Evolutionary conservation across 148 eudicot genomes (phyloP).

Genomic region (Rhododendron vialii): DNA sequence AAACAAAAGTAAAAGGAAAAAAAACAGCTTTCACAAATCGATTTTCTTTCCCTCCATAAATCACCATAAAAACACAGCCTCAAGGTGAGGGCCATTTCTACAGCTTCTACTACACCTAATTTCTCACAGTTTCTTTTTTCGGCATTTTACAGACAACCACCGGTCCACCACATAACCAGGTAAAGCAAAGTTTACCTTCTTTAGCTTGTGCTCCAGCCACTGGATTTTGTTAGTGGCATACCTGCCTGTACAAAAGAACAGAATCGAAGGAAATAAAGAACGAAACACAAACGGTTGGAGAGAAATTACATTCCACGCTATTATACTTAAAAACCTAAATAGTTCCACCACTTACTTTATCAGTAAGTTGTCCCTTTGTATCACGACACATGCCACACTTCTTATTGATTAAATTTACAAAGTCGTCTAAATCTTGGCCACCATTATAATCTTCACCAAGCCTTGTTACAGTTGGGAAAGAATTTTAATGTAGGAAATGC

Average conservation of each 20-base stretch:
- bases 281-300: not conserved
- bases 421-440: slow-evolving; percentile 77
- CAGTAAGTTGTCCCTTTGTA: slow-evolving; percentile 67
- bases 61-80: not conserved
- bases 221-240: slow-evolving; percentile 68
- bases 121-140: not conserved
- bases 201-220: slow-evolving; percentile 78
- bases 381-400: slow-evolving; percentile 88
- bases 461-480: slow-evolving; percentile 84
- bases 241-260: slow-evolving; percentile 54
- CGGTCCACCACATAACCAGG: not conserved
- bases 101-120: not conserved
- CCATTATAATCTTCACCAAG: slow-evolving; percentile 90
- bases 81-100: not conserved
- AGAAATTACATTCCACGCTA: not conserved
- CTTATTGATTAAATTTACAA: slow-evolving; percentile 82
- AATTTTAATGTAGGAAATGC: slow-evolving; percentile 90
- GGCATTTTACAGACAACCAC: not conserved
- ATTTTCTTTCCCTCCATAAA: not conserved
- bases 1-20: not conserved
- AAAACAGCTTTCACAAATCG: not conserved
- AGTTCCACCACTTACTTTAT: slow-evolving; percentile 38
- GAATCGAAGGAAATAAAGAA: not conserved
- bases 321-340: not conserved
- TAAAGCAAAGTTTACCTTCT: slow-evolving; percentile 49